A percentile compares a stretch with the other conserved stretches of the same genome.
Conservation (phyloP, 305 asterid species). For the Fraxinus sp. region DNA sequence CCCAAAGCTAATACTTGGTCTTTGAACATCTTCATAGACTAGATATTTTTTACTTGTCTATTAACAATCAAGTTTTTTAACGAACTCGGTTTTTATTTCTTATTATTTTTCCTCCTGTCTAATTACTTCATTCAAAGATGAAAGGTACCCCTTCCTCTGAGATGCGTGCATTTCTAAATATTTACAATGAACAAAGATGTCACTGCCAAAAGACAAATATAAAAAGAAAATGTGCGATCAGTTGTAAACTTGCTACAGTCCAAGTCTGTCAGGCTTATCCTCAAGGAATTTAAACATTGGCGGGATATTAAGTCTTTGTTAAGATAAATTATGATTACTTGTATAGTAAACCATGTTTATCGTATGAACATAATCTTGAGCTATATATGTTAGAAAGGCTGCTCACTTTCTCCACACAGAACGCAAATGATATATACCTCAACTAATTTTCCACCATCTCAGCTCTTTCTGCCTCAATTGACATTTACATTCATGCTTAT, state of each 20-base stretch:
- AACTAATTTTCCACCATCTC: background rate
- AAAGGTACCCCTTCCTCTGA: background rate
- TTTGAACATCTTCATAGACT: background rate
- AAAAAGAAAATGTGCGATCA: background rate
- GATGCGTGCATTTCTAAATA: background rate
- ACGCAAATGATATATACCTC: background rate
- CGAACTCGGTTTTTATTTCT: background rate
- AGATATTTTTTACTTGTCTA: background rate
- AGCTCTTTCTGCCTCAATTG: background rate
- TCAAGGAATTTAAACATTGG: background rate
- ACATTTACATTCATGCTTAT: background rate
- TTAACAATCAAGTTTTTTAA: background rate
- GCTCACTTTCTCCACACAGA: background rate
- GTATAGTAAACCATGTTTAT: background rate
- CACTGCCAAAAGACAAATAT: background rate
- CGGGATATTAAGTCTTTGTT: background rate
- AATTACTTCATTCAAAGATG: background rate
- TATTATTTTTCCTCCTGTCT: background rate
- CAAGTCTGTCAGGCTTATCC: background rate
- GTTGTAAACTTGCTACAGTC: background rate
- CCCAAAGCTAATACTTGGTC: background rate
- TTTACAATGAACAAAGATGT: background rate
- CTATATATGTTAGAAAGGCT: background rate
- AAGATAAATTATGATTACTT: background rate
- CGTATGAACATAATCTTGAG: background rate